These are phyloP conservation scores for Papiliotrema fonsecae DNA, from an alignment of 1,284 basidiomycete genomes.

Conservation along the genomic window DNA sequence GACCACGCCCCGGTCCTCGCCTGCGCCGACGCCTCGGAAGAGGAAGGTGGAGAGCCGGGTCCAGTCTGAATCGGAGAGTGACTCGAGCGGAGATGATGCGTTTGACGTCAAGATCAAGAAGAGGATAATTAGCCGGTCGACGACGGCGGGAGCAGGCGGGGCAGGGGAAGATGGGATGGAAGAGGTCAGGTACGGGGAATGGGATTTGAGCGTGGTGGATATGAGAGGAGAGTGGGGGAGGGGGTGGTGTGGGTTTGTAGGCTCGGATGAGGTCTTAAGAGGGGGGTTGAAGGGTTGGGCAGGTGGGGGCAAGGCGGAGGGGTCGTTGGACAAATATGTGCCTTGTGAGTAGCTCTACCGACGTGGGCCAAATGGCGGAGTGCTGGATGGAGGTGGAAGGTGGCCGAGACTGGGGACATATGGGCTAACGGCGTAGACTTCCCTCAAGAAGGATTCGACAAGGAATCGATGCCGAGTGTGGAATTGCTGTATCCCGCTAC, in stretches of 20 bases:
- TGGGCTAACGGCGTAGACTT: too few species aligned
- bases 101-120: not conserved
- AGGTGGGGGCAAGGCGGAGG: conserved; percentile 17
- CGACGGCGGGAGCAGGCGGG: not conserved
- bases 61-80: conserved; percentile 1
- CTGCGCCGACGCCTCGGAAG: conserved; percentile 1
- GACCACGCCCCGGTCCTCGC: not conserved
- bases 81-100: not conserved
- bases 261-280: conserved; percentile 29
- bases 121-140: not conserved
- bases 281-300: conserved; percentile 26
- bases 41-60: conserved; percentile 2
- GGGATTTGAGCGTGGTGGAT: conserved; percentile 29
- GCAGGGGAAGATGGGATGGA: not conserved
- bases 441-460: conserved; percentile 41
- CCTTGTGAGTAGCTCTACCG: conserved; percentile 35
- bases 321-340: conserved; percentile 25
- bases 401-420: too few species aligned
- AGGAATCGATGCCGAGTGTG: conserved; percentile 38
- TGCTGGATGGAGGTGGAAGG: too few species aligned
- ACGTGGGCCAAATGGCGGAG: too few species aligned
- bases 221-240: conserved; percentile 36
- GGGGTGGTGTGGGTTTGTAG: conserved; percentile 38
- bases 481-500: conserved; percentile 47
- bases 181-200: conserved; percentile 2